These are phyloP conservation scores for Exophiala alcalophila DNA, from an alignment of 2,329 filamentous ascomycete genomes.

Conservation along the genomic window DNA sequence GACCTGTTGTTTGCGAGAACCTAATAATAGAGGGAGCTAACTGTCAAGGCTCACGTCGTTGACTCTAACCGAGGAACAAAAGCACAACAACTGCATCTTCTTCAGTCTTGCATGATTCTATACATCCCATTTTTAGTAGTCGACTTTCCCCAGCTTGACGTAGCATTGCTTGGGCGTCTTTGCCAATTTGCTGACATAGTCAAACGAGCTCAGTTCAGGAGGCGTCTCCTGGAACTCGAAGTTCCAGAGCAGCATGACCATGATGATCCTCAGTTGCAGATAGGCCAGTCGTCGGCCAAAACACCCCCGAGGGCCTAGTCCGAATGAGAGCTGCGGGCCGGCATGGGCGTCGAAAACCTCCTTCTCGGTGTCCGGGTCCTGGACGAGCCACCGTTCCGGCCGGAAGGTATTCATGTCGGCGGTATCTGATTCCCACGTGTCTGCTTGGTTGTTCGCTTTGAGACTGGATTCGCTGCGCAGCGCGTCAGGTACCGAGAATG, in stretches of 20 bases:
- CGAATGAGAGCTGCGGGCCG: conserved; percentile 38
- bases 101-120: too few relatives aligned
- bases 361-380: conserved; percentile 28
- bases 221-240: conserved; percentile 38
- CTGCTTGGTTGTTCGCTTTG: conserved; percentile 28
- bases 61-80: too few relatives aligned
- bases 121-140: too few relatives aligned
- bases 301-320: conserved; percentile 39
- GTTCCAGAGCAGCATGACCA: conserved; percentile 41
- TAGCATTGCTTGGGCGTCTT: conserved; percentile 12
- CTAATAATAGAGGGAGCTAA: too few relatives aligned
- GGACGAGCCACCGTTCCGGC: conserved; percentile 42
- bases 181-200: conserved; percentile 1
- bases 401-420: conserved; percentile 36
- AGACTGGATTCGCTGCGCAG: conserved; percentile 34
- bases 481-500: conserved; percentile 31
- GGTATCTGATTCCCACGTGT: conserved; percentile 30
- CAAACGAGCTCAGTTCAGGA: conserved; percentile 8
- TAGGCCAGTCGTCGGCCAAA: conserved; percentile 41
- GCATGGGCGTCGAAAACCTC: conserved; percentile 37
- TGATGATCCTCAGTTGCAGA: conserved; percentile 38
- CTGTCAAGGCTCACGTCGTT: too few relatives aligned
- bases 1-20: too few relatives aligned
- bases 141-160: conserved; percentile 8
- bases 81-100: too few relatives aligned